These are phyloP conservation scores for Pseudomonodictys pantanalensis DNA, from an alignment of 495 filamentous ascomycete genomes.

Conservation along the genomic window DNA sequence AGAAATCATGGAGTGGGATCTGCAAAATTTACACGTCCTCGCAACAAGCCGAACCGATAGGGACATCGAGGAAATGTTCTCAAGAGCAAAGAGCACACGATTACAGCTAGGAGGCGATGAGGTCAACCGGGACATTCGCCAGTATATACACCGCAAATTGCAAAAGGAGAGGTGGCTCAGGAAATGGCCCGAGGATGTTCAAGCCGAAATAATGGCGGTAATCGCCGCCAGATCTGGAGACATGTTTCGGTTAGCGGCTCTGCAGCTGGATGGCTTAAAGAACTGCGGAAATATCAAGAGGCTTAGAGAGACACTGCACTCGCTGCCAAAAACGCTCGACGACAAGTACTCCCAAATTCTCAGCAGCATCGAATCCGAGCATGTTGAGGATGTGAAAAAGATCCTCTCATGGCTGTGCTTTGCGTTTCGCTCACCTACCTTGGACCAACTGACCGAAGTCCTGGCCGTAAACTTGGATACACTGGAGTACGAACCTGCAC, in stretches of 20 bases:
- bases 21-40: not conserved
- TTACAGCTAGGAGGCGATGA: not conserved
- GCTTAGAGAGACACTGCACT: not conserved
- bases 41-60: constrained; percentile 6
- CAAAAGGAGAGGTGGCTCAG: not conserved
- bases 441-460: not conserved
- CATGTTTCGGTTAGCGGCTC: constrained; percentile 11
- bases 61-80: constrained; percentile 2
- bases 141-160: not conserved
- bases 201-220: not conserved
- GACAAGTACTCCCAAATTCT: constrained; percentile 10
- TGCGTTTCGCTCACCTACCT: not conserved
- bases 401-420: constrained; percentile 11
- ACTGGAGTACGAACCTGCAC: not conserved
- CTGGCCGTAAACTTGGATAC: constrained; percentile 1
- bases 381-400: not conserved
- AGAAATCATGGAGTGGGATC: not conserved
- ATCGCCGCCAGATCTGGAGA: not conserved
- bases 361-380: not conserved
- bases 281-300: not conserved
- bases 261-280: constrained; percentile 3
- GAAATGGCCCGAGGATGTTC: constrained; percentile 1
- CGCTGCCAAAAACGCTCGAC: constrained; percentile 4
- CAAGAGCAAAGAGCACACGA: not conserved
- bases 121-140: constrained; percentile 1